Conservation (phyloP, 148 eudicot species). For the Selenicereus undatus region DNA sequence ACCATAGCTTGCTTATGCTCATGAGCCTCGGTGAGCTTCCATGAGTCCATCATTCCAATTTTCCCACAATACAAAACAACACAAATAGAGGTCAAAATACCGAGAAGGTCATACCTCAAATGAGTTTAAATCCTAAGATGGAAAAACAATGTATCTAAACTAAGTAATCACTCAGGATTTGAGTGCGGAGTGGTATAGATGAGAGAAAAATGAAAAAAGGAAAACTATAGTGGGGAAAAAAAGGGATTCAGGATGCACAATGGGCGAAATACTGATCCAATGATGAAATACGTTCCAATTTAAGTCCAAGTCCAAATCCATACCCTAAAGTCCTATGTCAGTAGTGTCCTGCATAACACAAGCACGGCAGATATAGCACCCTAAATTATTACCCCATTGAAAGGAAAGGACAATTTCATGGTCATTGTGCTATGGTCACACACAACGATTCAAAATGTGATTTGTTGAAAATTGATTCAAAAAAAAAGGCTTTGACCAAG, state of each 20-base stretch:
- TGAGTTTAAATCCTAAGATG: not conserved
- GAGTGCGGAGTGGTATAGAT: not conserved
- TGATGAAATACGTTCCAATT: not conserved
- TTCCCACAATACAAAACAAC: not conserved
- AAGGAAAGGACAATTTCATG: not conserved
- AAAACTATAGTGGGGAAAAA: not conserved
- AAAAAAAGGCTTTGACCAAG: no score
- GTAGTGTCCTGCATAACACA: not conserved
- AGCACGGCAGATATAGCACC: no score
- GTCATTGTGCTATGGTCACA: not conserved
- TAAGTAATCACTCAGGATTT: not conserved
- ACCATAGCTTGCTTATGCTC: no score
- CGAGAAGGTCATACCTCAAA: not conserved
- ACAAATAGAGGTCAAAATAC: not conserved
- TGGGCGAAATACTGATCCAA: not conserved
- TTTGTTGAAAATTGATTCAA: no score
- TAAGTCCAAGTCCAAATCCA: not conserved
- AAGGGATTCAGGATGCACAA: not conserved
- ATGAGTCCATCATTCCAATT: not conserved
- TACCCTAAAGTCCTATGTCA: not conserved
- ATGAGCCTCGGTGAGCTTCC: no score
- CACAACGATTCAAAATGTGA: no score
- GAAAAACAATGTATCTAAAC: not conserved
- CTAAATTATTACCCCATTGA: no score
- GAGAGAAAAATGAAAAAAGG: not conserved